Base-by-base conservation (phyloP, 2,329 filamentous ascomycete species). In the Huntiella omanensis region DNA sequence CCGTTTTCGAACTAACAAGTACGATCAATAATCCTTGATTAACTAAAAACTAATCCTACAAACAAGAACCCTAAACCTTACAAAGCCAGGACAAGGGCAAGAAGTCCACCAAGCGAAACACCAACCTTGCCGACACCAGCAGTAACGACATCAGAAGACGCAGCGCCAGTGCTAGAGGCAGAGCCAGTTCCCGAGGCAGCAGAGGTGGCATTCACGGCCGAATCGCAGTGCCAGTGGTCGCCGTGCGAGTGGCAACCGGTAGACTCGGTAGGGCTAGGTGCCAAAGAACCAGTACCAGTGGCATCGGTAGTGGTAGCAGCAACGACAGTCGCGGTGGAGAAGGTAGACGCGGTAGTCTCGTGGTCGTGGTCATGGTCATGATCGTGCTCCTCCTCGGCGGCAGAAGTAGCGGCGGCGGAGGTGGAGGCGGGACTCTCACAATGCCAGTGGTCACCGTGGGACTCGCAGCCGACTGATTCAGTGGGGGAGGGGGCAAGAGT, bases 381-480 rank as follows among this genome's bases (percentile, higher is more conserved):
- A 16, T 47, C 42, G 28, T 39, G 19, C 10, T 45, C 22, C 33
- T 17, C 33, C 16, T n/a, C 32, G 13, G 35, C 44, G 33, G 43
- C 7, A 5, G 40, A 33, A 11, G 37, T 33, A 38, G 12, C 33
- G 28, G 41, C 8, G 15, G n/a, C 16, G 15, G 35, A 11, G 19
- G 41, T 32, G 7, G 38, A 7, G 17, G 15, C 28, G 22, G 49
- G 37, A 12, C 44, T 51, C 33, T 52, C 53, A 37, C 53, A 54
- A 49, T 53, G 50, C 49, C 47, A 64, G 53, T 64, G 60, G 50
- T 64, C 61, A 16, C 56, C 58, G 48, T 64, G 60, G n/a, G 59
- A 51, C 40, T 58, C 53, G 48, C 60, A 62, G 32, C 55, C 55
- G 16, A 54, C 48, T 3, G 55, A 59, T n/a, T 62, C 55, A 47